These are phyloP conservation scores for Aureobasidium leucospermi DNA, from an alignment of 2,329 filamentous ascomycete genomes.

Conservation along the genomic window DNA sequence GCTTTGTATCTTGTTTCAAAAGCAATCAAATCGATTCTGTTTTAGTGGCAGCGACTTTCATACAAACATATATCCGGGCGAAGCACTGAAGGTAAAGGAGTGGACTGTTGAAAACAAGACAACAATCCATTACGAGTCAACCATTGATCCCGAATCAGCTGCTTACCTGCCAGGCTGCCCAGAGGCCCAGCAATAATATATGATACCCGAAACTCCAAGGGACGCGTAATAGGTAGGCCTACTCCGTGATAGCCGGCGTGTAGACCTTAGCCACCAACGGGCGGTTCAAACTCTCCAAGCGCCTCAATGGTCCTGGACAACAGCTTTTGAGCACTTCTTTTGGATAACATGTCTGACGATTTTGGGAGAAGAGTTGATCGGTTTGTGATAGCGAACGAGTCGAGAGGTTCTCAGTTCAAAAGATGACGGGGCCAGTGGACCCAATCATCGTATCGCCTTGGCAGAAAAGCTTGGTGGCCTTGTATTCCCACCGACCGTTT, in stretches of 20 bases:
- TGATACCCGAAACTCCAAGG: not conserved
- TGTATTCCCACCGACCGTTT: too few species aligned
- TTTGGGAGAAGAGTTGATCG: too few species aligned
- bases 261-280: not conserved
- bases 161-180: not conserved
- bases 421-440: too few species aligned
- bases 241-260: not conserved
- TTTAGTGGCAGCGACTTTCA: not conserved
- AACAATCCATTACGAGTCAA: not conserved
- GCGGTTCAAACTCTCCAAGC: too few species aligned
- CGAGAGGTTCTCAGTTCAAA: too few species aligned
- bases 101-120: not conserved
- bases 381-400: too few species aligned
- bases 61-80: not conserved
- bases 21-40: conserved; percentile 10
- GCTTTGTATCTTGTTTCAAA: not conserved
- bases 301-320: too few species aligned
- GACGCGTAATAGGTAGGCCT: not conserved
- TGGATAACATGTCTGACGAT: too few species aligned
- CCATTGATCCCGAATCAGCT: not conserved
- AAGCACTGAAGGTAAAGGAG: not conserved
- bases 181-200: not conserved
- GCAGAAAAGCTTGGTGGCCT: too few species aligned
- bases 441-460: too few species aligned
- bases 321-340: too few species aligned